A percentile compares a stretch with the other conserved stretches of the same genome.
These are phyloP conservation scores for Xerocomus nothofagi DNA, from an alignment of 1,284 basidiomycete genomes.

Conservation along the genomic window DNA sequence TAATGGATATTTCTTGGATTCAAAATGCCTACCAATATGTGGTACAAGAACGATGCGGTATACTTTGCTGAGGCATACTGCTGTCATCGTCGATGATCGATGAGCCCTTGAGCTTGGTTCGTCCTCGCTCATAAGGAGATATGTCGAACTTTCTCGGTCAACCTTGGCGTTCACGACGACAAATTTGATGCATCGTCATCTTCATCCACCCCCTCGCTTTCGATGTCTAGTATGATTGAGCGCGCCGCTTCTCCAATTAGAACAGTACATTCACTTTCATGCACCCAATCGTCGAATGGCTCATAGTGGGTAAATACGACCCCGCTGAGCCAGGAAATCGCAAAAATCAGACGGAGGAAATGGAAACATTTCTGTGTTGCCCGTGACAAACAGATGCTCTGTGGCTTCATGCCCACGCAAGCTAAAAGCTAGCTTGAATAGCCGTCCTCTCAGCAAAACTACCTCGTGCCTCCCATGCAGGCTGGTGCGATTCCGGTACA, in stretches of 20 bases:
- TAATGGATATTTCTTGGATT: background rate
- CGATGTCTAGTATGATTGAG: constrained; percentile 36
- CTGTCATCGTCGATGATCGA: constrained; percentile 2
- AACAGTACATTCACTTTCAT: constrained; percentile 46
- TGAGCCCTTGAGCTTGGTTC: too few species aligned
- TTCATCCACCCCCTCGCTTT: background rate
- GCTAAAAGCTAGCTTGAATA: constrained; percentile 68
- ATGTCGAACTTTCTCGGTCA: constrained; percentile 2
- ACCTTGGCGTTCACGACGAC: constrained; percentile 17
- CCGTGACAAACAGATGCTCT: too few species aligned
- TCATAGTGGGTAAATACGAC: constrained; percentile 38
- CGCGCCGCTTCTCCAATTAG: constrained; percentile 55
- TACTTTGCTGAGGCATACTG: background rate
- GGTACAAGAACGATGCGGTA: too few species aligned
- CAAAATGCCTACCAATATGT: background rate
- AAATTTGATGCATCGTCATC: background rate
- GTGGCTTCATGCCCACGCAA: too few species aligned
- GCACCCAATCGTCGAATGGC: constrained; percentile 45
- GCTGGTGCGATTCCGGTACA: constrained; percentile 31
- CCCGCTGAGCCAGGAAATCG: constrained; percentile 34
- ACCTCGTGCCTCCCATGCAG: constrained; percentile 69
- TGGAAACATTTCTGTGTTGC: too few species aligned
- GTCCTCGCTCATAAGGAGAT: constrained; percentile 14
- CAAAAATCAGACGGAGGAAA: too few species aligned
- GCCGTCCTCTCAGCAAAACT: constrained; percentile 72